Evolutionary conservation across 441 rosid species (phyloP), one percentile per base, ranked within the genome.

Genomic region (Pelargonium citronellum): DNA sequence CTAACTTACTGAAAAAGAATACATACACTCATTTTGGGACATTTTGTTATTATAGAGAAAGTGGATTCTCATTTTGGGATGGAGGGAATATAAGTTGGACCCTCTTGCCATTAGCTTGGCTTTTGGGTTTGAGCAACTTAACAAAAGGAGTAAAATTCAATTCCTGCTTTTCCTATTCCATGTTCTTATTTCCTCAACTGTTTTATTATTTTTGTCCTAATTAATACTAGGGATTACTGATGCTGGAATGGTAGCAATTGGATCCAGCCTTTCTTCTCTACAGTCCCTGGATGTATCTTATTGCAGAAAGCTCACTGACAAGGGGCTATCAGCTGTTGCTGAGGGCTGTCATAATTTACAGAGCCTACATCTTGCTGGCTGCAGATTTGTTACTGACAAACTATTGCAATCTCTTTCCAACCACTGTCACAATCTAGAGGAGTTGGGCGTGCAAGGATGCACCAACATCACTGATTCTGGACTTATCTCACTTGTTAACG

Each of bases 371-470:
- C 90, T 91, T 68, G 80, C 89, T 47, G 84, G 87, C 43, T 94
- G 97, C 77, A 89, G 86, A 80, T 84, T 79, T 74, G 80, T 91
- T 53, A 83, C 90, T 0, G 90, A 91, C 70, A 74, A 73, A 51
- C 43, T 83, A 7, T 75, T 91, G 20, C 81, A 70, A 72, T 79
- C 89, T 57, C 84, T 91, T 46, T 80, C 97, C 5, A 75, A 74
- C 68, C 83, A 83, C 75, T 94, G 99, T 69, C 79, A 73, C 64
- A 76, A 79, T 66, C 76, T 91, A 49, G 83, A 86, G 76, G 84
- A 83, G 73, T 77, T 94, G 57, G 88, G 88, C 69, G 83, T 94
- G 72, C 90, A 83, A 77, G 97, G 99, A 47, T 94, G 99, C 83
- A 67, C 77, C 71, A 87, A 79, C 41, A 80, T 90, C 67, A 85